Percentiles rank a stretch among this genome's conserved stretches.
These are phyloP conservation scores for Zygotorulaspora danielsina DNA, from an alignment of 805 yeast species.

Conservation along the genomic window DNA sequence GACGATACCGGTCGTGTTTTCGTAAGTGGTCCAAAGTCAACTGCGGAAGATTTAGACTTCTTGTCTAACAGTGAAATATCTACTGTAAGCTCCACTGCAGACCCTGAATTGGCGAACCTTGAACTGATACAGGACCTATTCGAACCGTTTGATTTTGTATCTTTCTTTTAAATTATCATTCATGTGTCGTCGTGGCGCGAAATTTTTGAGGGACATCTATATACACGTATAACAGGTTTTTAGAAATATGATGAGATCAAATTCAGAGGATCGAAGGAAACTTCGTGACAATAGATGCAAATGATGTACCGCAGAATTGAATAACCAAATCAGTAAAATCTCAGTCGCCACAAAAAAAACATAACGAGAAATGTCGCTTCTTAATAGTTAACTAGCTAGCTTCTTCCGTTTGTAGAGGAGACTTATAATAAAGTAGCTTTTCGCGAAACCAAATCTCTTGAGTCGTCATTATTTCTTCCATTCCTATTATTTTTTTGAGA, in stretches of 20 bases:
- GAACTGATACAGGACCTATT: constrained; percentile 25
- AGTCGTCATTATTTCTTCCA: constrained; percentile 11
- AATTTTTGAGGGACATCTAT: neutral
- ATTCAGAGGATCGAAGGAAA: too few relatives aligned
- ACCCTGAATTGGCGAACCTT: constrained; percentile 16
- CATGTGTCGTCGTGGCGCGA: too few relatives aligned
- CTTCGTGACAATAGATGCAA: too few relatives aligned
- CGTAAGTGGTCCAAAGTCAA: constrained; percentile 3
- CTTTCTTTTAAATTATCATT: constrained; percentile 17
- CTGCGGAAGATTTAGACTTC: neutral
- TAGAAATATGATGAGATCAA: too few relatives aligned
- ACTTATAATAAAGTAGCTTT: constrained; percentile 21
- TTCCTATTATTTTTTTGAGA: constrained; percentile 17
- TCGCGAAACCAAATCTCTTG: constrained; percentile 19
- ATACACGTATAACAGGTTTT: too few relatives aligned
- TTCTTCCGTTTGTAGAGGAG: too few relatives aligned
- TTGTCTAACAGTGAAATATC: constrained; percentile 3
- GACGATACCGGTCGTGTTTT: neutral
- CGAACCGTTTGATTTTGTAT: constrained; percentile 30
- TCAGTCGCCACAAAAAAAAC: too few relatives aligned
- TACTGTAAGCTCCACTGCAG: constrained; percentile 4
- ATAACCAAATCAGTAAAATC: too few relatives aligned
- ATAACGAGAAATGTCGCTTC: too few relatives aligned
- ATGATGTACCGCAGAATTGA: too few relatives aligned
- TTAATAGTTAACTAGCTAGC: too few relatives aligned